Conservation (phyloP, 257 asterid genomes). For the Ehretia macrophylla region DNA sequence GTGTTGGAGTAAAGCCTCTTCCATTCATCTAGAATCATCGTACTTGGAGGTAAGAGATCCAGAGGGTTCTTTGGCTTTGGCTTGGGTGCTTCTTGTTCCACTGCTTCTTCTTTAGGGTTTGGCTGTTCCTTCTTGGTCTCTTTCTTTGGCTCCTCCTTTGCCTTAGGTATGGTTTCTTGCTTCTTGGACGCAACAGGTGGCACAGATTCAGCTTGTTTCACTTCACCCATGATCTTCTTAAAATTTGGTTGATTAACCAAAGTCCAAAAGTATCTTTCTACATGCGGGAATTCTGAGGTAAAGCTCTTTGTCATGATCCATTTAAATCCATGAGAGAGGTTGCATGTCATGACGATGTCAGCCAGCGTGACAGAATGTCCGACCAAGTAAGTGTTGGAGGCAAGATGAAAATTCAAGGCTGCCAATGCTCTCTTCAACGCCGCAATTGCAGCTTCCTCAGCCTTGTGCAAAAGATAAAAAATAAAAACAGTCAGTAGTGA, state of each 20-base stretch:
- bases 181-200: constrained; percentile 73
- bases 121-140: constrained; percentile 55
- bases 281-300: constrained; percentile 85
- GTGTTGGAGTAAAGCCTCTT: constrained; percentile 98
- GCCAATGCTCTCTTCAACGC: constrained; percentile 62
- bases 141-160: constrained; percentile 57
- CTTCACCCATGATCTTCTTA: constrained; percentile 65
- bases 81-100: constrained; percentile 79
- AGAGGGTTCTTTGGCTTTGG: constrained; percentile 90
- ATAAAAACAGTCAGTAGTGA: background rate
- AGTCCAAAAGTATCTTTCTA: constrained; percentile 91
- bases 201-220: constrained; percentile 53
- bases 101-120: constrained; percentile 46
- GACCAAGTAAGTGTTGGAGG: constrained; percentile 78
- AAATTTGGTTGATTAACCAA: constrained; percentile 80
- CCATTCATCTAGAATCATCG: constrained; percentile 91
- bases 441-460: constrained; percentile 70
- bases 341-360: constrained; percentile 67
- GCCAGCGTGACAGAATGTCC: constrained; percentile 83
- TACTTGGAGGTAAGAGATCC: constrained; percentile 91
- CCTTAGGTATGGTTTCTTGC: constrained; percentile 73
- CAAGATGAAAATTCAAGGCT: constrained; percentile 76
- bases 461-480: constrained; percentile 27
- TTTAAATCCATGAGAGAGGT: constrained; percentile 44
- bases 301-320: constrained; percentile 60